phyloP scores from a whole-genome alignment of 805 yeast species.

The Candida multigemmis region DNA sequence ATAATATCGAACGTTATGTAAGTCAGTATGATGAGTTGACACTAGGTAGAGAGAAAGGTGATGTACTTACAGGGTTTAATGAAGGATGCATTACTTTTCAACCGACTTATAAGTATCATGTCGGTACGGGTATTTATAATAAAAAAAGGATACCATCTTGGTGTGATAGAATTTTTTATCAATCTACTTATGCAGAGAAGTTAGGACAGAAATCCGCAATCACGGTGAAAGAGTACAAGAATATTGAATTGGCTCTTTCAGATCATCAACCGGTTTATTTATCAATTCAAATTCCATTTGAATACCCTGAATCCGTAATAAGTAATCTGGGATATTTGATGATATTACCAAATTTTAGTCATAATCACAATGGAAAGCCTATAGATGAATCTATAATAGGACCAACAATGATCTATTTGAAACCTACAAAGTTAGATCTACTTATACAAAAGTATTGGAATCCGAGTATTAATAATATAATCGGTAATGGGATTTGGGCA shows the following conservation, averaged over 20 bases:
- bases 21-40: slow-evolving; percentile 43
- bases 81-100: slow-evolving; percentile 59
- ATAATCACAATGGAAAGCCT: slow-evolving; percentile 2
- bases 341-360: slow-evolving; percentile 11
- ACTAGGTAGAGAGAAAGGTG: slow-evolving; percentile 27
- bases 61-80: slow-evolving; percentile 50
- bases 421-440: slow-evolving; percentile 21
- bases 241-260: slow-evolving; percentile 34
- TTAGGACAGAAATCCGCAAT: neutral
- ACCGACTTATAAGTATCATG: slow-evolving; percentile 72
- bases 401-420: slow-evolving; percentile 30
- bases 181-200: slow-evolving; percentile 25
- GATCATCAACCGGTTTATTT: slow-evolving; percentile 80
- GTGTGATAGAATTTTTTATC: slow-evolving; percentile 79
- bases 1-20: slow-evolving; percentile 12
- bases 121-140: slow-evolving; percentile 44
- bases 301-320: slow-evolving; percentile 24
- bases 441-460: slow-evolving; percentile 15
- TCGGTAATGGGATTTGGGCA: slow-evolving; percentile 29
- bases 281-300: slow-evolving; percentile 36
- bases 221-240: neutral
- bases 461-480: slow-evolving; percentile 14
- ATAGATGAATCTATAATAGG: slow-evolving; percentile 20
- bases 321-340: slow-evolving; percentile 20
- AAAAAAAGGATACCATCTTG: slow-evolving; percentile 68